Evolutionary conservation across 2,329 filamentous ascomycete species (phyloP).

Genomic region (Claviceps quebecensis): DNA sequence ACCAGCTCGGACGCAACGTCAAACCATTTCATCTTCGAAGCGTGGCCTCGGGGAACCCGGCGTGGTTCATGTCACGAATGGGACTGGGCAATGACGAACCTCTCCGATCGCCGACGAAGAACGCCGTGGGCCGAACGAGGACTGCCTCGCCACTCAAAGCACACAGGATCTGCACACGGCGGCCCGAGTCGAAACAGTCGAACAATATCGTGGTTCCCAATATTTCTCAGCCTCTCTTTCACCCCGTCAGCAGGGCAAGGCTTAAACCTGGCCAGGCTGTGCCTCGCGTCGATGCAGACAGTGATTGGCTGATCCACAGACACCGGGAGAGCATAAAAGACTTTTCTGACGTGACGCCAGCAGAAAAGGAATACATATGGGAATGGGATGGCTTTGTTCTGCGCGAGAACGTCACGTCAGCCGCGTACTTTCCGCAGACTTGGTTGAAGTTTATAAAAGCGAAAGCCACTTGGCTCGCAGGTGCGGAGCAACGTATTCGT

Average conservation of each 20-base stretch:
- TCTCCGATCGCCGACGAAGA: constrained; percentile 12
- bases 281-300: constrained; percentile 29
- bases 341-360: constrained; percentile 38
- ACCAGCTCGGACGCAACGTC: constrained; percentile 28
- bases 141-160: constrained; percentile 13
- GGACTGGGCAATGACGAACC: constrained; percentile 20
- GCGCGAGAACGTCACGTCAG: constrained; percentile 34
- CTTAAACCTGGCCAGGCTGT: constrained; percentile 35
- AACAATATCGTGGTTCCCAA: constrained; percentile 30
- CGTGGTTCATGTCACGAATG: constrained; percentile 29
- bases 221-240: constrained; percentile 39
- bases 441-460: constrained; percentile 38
- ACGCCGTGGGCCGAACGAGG: constrained; percentile 10
- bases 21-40: constrained; percentile 32
- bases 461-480: constrained; percentile 38
- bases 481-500: constrained; percentile 30
- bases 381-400: constrained; percentile 45
- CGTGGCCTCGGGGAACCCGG: constrained; percentile 29
- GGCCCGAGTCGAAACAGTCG: constrained; percentile 8
- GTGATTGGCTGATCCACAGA: constrained; percentile 43
- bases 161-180: constrained; percentile 6
- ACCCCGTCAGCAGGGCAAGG: constrained; percentile 39
- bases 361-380: constrained; percentile 44
- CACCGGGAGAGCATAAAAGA: constrained; percentile 43
- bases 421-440: constrained; percentile 35